Evolutionary conservation across 257 asterid genomes (phyloP).

Genomic region (Ocimum tenuiflorum): DNA sequence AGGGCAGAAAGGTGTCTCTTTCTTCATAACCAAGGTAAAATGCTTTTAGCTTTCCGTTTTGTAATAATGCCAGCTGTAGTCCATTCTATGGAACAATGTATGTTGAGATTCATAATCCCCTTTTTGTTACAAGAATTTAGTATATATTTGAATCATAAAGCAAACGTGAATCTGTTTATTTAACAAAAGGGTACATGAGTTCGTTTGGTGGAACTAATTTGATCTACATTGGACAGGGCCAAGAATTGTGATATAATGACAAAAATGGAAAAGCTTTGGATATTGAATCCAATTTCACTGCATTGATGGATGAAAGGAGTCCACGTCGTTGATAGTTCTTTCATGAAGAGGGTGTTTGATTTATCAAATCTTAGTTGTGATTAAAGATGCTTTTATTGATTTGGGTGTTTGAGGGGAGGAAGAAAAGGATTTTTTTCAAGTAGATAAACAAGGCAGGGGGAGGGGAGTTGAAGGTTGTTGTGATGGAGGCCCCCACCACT

Average conservation of each 20-base stretch:
- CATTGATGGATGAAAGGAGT: neutral
- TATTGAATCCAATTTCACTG: neutral
- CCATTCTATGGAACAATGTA: slow-evolving; percentile 12
- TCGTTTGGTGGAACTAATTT: neutral
- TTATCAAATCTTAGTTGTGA: neutral
- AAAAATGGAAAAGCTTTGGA: neutral
- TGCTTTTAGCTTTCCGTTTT: slow-evolving; percentile 11
- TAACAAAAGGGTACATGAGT: neutral
- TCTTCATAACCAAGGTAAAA: slow-evolving; percentile 49
- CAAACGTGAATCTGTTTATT: neutral
- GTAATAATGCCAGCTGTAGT: slow-evolving; percentile 27
- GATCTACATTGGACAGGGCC: slow-evolving; percentile 24
- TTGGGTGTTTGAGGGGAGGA: slow-evolving; percentile 25
- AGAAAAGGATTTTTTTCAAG: neutral
- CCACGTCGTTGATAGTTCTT: neutral
- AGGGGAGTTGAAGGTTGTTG: neutral
- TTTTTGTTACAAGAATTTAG: slow-evolving; percentile 1
- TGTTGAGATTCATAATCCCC: neutral
- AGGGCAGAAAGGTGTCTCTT: slow-evolving; percentile 28
- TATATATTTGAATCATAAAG: neutral
- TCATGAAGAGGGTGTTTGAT: neutral
- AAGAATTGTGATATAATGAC: neutral
- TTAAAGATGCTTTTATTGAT: slow-evolving; percentile 18
- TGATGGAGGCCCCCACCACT: slow-evolving; percentile 26
- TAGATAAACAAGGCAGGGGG: neutral